Percentiles rank a stretch among this genome's conserved stretches.
Evolutionary conservation across 2,329 filamentous ascomycete genomes (phyloP).

Genomic region (Niveomyces coronatus): DNA sequence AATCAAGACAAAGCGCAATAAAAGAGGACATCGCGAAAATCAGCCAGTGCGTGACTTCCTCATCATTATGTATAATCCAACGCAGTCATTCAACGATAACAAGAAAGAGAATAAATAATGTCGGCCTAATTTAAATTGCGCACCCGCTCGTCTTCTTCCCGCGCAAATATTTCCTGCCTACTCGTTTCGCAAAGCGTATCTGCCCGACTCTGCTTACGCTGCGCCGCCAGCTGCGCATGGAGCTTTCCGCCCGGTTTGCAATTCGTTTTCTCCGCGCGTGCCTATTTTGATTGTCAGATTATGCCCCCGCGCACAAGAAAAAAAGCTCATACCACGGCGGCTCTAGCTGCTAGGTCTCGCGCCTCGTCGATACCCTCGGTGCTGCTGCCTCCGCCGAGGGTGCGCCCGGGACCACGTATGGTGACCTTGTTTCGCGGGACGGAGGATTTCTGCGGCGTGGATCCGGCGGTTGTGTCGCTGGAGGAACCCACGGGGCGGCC

Average conservation of each 20-base stretch:
- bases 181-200: conserved; percentile 61
- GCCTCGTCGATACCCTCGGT: not conserved
- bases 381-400: conserved; percentile 44
- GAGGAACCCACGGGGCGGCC: conserved; percentile 61
- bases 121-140: conserved; percentile 27
- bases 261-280: conserved; percentile 50
- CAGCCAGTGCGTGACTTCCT: too few relatives aligned
- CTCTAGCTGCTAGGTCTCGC: conserved; percentile 24
- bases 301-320: too few relatives aligned
- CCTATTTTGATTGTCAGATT: too few relatives aligned
- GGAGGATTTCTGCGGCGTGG: conserved; percentile 34
- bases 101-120: too few relatives aligned
- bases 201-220: conserved; percentile 62
- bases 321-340: conserved; percentile 37
- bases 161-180: conserved; percentile 50
- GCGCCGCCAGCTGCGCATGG: conserved; percentile 57
- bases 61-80: too few relatives aligned
- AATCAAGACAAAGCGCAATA: too few relatives aligned
- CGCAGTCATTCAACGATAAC: too few relatives aligned
- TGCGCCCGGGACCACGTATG: conserved; percentile 45
- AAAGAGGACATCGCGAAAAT: too few relatives aligned
- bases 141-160: conserved; percentile 55
- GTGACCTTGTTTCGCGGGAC: conserved; percentile 39
- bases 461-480: conserved; percentile 14
- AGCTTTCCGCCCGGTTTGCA: conserved; percentile 61